Evolutionary conservation across 176 grass and related monocot species (phyloP).

Genomic region (Hyparrhenia diplandra): DNA sequence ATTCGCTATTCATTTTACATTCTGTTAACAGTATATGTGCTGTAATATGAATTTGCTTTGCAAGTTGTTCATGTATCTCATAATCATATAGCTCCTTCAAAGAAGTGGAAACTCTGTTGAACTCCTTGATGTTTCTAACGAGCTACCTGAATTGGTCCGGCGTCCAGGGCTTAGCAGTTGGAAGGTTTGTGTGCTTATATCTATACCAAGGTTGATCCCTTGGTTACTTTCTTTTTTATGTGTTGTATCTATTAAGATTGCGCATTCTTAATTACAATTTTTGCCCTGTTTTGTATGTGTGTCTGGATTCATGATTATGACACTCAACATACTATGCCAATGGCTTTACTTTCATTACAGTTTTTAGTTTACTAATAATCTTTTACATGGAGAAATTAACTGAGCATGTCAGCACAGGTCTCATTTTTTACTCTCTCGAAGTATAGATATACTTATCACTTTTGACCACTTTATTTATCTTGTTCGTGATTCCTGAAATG

Average conservation of each 20-base stretch:
- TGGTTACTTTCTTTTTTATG: neutral
- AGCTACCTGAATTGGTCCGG: conserved; percentile 64
- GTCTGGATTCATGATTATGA: neutral
- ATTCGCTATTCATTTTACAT: neutral
- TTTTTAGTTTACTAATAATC: neutral
- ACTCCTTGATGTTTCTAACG: conserved; percentile 79
- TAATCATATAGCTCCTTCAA: conserved; percentile 69
- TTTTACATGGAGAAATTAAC: neutral
- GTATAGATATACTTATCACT: neutral
- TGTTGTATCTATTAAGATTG: neutral
- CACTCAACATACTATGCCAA: neutral
- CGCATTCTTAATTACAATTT: neutral
- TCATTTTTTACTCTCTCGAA: neutral
- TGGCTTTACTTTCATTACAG: neutral
- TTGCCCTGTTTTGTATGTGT: neutral
- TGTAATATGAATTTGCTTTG: neutral
- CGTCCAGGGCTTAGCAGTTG: conserved; percentile 75
- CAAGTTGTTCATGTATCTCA: conserved; percentile 24
- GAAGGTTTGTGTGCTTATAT: conserved; percentile 63
- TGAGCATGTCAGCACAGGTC: neutral
- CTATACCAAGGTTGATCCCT: neutral
- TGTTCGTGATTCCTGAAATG: neutral
- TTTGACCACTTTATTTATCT: neutral
- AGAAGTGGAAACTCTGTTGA: conserved; percentile 76
- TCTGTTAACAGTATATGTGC: neutral